Percentiles rank a stretch among this genome's conserved stretches.
Evolutionary conservation across 805 yeast genomes (phyloP).

Genomic region (Kregervanrija fluxuum): DNA sequence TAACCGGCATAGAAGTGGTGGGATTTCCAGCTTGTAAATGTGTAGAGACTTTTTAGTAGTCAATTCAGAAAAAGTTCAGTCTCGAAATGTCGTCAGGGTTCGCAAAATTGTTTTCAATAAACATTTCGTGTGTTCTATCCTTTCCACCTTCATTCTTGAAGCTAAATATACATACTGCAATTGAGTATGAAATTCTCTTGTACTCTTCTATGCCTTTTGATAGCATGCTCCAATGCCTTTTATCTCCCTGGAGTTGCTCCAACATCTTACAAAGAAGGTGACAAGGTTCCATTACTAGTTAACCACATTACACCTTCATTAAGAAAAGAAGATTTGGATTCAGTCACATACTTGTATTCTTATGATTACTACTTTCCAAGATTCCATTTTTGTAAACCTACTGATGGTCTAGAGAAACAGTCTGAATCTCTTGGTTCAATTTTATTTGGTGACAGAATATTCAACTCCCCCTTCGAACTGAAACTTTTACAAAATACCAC

Average conservation of each 20-base stretch:
- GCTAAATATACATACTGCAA: too few species aligned
- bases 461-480: constrained; percentile 82
- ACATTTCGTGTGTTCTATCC: too few species aligned
- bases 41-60: too few species aligned
- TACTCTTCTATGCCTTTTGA: too few species aligned
- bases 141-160: too few species aligned
- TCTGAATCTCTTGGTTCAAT: constrained; percentile 89
- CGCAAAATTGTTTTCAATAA: too few species aligned
- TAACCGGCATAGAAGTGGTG: too few species aligned
- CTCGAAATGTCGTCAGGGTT: too few species aligned
- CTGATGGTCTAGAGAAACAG: constrained; percentile 58
- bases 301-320: constrained; percentile 85
- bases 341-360: constrained; percentile 57
- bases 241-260: constrained; percentile 97
- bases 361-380: constrained; percentile 79
- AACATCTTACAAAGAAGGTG: constrained; percentile 71
- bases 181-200: too few species aligned
- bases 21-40: too few species aligned
- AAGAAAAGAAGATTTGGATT: constrained; percentile 32
- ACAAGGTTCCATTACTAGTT: constrained; percentile 69
- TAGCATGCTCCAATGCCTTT: constrained; percentile 32
- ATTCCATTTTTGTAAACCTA: constrained; percentile 79
- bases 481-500: constrained; percentile 65
- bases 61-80: too few species aligned
- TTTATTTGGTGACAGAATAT: constrained; percentile 91